Conservation (phyloP, 495 filamentous ascomycete genomes). For the Neurospora sp. region DNA sequence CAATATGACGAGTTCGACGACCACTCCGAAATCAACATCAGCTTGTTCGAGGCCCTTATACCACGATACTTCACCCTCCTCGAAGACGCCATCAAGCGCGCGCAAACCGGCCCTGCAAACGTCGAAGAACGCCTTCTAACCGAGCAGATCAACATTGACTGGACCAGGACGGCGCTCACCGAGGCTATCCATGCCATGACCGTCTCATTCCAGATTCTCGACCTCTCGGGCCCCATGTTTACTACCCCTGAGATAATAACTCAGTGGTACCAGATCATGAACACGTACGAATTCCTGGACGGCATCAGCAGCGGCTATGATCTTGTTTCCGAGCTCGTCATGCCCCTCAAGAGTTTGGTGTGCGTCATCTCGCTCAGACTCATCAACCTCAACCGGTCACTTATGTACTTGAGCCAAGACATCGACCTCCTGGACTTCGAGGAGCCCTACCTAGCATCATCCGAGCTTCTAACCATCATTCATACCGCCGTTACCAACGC, state of each 20-base stretch:
- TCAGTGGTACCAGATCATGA: constrained; percentile 65
- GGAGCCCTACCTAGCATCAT: constrained; percentile 51
- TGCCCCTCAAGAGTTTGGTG: constrained; percentile 55
- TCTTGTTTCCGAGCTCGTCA: constrained; percentile 42
- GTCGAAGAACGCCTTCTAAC: constrained; percentile 20
- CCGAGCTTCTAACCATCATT: constrained; percentile 51
- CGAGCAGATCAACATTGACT: constrained; percentile 48
- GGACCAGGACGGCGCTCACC: constrained; percentile 51
- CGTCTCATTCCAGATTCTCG: constrained; percentile 59
- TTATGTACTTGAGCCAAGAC: constrained; percentile 31
- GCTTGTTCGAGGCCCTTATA: constrained; percentile 26
- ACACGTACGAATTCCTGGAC: constrained; percentile 53
- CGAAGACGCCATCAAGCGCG: constrained; percentile 22
- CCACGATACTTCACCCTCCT: constrained; percentile 30
- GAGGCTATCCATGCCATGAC: constrained; percentile 66
- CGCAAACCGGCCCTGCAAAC: constrained; percentile 15
- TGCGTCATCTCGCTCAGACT: constrained; percentile 65
- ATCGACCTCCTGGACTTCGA: constrained; percentile 30
- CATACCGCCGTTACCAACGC: constrained; percentile 50
- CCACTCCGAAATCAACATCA: background rate
- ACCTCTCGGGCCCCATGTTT: constrained; percentile 43
- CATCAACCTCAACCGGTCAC: constrained; percentile 51
- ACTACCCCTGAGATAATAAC: constrained; percentile 47
- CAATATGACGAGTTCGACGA: constrained; percentile 8
- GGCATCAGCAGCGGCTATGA: constrained; percentile 22